These are phyloP conservation scores for Eucalyptus tenuipes DNA, from an alignment of 345 rosid genomes.

Conservation along the genomic window DNA sequence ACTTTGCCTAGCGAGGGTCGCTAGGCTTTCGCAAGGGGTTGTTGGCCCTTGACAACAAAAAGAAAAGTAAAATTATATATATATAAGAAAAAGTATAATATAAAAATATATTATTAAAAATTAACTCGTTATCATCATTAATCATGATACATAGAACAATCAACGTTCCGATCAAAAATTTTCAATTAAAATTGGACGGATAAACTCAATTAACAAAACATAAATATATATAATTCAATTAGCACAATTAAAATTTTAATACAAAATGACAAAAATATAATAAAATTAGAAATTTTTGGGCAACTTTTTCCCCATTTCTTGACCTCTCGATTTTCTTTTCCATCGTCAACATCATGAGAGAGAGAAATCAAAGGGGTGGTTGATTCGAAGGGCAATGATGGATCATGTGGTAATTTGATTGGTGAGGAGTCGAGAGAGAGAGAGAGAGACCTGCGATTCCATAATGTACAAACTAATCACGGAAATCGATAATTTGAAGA, in stretches of 20 bases:
- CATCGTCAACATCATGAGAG: not conserved
- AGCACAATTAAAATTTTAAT: no score
- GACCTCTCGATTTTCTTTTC: not conserved
- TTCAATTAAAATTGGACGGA: rapidly evolving
- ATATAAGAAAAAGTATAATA: rapidly evolving
- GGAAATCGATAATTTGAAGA: not conserved
- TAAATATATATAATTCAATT: no score
- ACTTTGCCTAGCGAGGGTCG: not conserved
- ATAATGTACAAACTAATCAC: not conserved
- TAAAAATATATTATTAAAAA: no score
- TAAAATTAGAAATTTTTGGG: no score
- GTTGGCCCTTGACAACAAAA: not conserved
- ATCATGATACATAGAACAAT: rapidly evolving
- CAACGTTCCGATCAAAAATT: rapidly evolving
- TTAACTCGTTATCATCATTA: rapidly evolving
- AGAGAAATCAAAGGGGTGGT: not conserved
- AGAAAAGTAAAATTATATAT: no score
- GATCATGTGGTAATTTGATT: not conserved
- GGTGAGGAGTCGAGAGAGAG: not conserved
- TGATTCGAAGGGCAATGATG: not conserved
- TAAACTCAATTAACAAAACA: rapidly evolving
- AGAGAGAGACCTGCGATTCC: not conserved
- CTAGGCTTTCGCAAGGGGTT: no score
- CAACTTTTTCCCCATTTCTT: not conserved
- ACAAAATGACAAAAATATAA: no score